Base-by-base conservation (phyloP, 2,329 filamentous ascomycete genomes). In the Verticillium isaacii region DNA sequence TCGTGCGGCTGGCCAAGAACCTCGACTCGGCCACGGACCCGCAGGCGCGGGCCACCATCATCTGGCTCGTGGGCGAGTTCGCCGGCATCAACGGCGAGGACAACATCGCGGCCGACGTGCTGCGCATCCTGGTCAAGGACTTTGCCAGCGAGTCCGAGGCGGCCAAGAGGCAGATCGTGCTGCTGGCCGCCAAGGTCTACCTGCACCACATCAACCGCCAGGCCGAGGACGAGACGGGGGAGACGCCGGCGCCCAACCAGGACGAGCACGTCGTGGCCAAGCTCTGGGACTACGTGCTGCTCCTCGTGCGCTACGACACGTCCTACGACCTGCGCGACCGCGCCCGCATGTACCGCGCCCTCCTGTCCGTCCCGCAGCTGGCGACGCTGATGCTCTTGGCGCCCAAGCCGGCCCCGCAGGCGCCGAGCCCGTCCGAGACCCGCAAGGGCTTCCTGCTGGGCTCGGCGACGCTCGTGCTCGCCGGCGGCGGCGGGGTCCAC, bases 1-100 rank as follows among this genome's bases (percentile, higher is more conserved):
- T 98, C 1, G 86, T 98, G 37, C 86, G 92, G 56, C 78, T 99
- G 57, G 95, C 95, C 6, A 95, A 93, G 75, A 93, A 97, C 64
- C 85, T 99, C 2, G 95, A 97, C 70, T 90, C 89, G 3, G 91
- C 93, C 1, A 92, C 90, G 0, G 93, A 95, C 64, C 88, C 95
- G 1, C 89, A 93, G 64, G 95, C 95, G 3, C 85, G 95, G 66
- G 95, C 95, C 3, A 97, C 92, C 58, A 97, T 99, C 65, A 90
- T 99, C 68, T 99, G 95, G 95, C 85, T 99, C 0, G 93, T 98
- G 0, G 95, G 95, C 56, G 95, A 99, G 74, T 98, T 96, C 69
- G 87, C 94, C 0, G 92, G 92, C 0, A 75, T 90, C 2, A 87
- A 92, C 61, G 85, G 89, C 11, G 89, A 93, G 63, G 89, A 95